These are phyloP conservation scores for Triticum dicoccoides DNA, from an alignment of 176 grass and related monocot genomes.

Conservation along the genomic window DNA sequence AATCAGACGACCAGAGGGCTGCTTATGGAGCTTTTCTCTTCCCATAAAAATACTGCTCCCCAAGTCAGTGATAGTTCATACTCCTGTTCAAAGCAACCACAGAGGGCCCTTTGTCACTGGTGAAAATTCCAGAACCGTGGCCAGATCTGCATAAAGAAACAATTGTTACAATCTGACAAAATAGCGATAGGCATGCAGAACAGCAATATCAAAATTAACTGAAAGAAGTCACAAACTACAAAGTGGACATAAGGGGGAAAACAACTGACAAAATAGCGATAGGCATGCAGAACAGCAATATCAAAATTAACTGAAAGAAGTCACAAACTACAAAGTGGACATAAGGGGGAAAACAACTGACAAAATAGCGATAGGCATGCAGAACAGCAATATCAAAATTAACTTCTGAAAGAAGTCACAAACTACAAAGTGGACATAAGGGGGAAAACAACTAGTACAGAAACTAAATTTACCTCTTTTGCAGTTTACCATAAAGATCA, in stretches of 20 bases:
- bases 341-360: not conserved
- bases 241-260: not conserved
- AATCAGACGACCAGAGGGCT: slow-evolving; percentile 68
- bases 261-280: not conserved
- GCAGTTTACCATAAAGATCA: not conserved
- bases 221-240: not conserved
- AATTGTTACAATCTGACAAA: not conserved
- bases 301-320: slow-evolving; percentile 2
- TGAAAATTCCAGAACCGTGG: slow-evolving; percentile 11
- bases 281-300: not conserved
- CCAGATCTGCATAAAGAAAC: slow-evolving; percentile 29
- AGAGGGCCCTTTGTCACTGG: not conserved
- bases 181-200: not conserved
- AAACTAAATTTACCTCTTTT: slow-evolving; percentile 1
- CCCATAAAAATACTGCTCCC: slow-evolving; percentile 33
- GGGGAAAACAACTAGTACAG: not conserved
- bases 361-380: not conserved
- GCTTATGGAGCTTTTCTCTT: slow-evolving; percentile 43
- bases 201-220: not conserved
- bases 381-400: slow-evolving; percentile 10
- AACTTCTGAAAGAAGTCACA: not conserved
- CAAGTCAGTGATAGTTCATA: slow-evolving; percentile 25
- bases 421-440: not conserved
- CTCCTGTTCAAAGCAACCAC: not conserved
- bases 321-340: not conserved